Percentiles rank a stretch among this genome's conserved stretches.
Evolutionary conservation across 208 protist genomes (phyloP).

Genomic region (Leishmania aethiopica): DNA sequence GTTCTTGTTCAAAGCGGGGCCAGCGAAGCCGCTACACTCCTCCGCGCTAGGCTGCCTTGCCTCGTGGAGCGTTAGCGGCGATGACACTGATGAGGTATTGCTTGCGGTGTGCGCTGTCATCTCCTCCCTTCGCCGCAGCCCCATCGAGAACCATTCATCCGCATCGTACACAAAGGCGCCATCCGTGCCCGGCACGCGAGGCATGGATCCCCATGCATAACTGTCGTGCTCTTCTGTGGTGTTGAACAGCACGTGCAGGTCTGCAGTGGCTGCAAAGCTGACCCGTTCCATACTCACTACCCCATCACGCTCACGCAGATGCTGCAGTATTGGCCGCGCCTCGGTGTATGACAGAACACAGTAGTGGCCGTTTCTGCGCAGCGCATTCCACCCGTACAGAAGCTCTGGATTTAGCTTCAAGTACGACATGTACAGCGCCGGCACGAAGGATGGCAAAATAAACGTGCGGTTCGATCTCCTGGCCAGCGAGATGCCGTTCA

Average conservation of each 20-base stretch:
- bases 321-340: constrained; percentile 10
- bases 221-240: background rate
- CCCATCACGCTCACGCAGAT: background rate
- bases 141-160: constrained; percentile 24
- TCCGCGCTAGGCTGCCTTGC: background rate
- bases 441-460: constrained; percentile 17
- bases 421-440: background rate
- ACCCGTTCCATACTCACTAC: constrained; percentile 7
- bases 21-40: background rate
- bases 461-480: constrained; percentile 18
- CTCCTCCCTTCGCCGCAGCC: background rate
- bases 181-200: background rate
- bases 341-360: constrained; percentile 23
- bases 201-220: constrained; percentile 8
- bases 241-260: background rate
- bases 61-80: background rate
- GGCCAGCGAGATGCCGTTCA: constrained; percentile 21
- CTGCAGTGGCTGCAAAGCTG: background rate
- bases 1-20: background rate
- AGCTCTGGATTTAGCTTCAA: constrained; percentile 13
- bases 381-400: constrained; percentile 25
- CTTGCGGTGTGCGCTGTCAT: background rate
- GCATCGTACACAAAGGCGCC: constrained; percentile 4
- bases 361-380: constrained; percentile 17
- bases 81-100: background rate